phyloP scores from a whole-genome alignment of 1,139 yeast species.

The Spathaspora sp. region DNA sequence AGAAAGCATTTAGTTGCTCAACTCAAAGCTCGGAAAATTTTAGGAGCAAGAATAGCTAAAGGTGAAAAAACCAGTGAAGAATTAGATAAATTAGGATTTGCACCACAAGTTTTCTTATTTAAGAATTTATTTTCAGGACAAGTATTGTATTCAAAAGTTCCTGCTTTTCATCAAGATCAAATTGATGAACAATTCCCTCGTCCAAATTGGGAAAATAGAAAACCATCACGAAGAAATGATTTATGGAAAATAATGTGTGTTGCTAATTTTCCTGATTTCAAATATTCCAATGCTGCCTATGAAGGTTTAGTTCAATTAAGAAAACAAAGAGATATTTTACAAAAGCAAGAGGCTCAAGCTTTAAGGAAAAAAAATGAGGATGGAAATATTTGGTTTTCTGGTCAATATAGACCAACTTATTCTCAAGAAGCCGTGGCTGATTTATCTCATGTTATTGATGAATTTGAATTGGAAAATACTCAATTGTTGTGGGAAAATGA shows the following conservation, averaged over 20 bases:
- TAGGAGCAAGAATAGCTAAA: constrained; percentile 47
- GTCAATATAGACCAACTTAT: constrained; percentile 86
- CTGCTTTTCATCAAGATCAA: constrained; percentile 68
- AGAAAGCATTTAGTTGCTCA: constrained; percentile 51
- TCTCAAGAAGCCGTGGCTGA: constrained; percentile 94
- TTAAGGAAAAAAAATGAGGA: constrained; percentile 73
- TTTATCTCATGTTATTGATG: constrained; percentile 66
- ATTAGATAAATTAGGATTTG: constrained; percentile 40
- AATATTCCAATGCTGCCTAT: constrained; percentile 71
- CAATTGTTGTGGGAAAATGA: constrained; percentile 76
- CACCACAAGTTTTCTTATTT: constrained; percentile 81
- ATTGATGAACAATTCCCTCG: constrained; percentile 68
- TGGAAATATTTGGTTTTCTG: constrained; percentile 82
- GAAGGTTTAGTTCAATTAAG: constrained; percentile 74
- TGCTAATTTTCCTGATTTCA: constrained; percentile 64
- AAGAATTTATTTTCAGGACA: constrained; percentile 88
- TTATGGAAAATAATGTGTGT: constrained; percentile 92
- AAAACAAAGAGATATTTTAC: constrained; percentile 63
- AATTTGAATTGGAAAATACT: constrained; percentile 51
- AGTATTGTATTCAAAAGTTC: constrained; percentile 84
- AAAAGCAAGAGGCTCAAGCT: constrained; percentile 59
- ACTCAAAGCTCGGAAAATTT: constrained; percentile 42
- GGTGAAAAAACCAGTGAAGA: constrained; percentile 31
- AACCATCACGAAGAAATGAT: constrained; percentile 78
- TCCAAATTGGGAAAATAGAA: constrained; percentile 88